Evolutionary conservation across 2,329 filamentous ascomycete genomes (phyloP).

Genomic region (Botryotinia globosa): DNA sequence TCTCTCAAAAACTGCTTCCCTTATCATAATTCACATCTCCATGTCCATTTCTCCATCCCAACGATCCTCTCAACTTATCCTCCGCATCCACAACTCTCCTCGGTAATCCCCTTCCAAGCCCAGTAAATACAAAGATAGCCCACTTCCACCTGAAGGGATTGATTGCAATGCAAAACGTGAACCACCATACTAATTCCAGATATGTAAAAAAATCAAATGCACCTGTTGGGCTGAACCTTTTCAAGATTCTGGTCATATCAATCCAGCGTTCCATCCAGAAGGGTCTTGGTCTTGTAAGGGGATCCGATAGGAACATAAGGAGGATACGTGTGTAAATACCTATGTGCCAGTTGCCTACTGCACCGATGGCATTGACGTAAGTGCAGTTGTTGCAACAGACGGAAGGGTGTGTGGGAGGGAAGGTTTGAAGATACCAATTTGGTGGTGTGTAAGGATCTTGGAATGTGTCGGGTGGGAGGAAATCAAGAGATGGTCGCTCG

Average conservation of each 20-base stretch:
- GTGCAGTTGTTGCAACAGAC: conserved; percentile 76
- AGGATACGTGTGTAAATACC: conserved; percentile 85
- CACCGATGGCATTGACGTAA: conserved; percentile 78
- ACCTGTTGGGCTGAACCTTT: conserved; percentile 64
- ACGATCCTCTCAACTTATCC: conserved; percentile 32
- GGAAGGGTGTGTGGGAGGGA: conserved; percentile 70
- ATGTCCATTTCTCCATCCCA: conserved; percentile 4
- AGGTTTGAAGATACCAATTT: conserved; percentile 87
- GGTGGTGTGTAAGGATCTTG: conserved; percentile 71
- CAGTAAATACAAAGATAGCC: conserved; percentile 79
- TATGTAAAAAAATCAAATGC: conserved; percentile 92
- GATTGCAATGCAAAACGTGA: conserved; percentile 70
- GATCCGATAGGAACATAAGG: conserved; percentile 82
- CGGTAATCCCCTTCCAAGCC: conserved; percentile 65
- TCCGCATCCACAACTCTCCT: conserved; percentile 65
- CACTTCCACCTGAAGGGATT: conserved; percentile 92
- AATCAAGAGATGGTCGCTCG: conserved; percentile 68
- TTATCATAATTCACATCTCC: neutral
- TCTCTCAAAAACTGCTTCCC: conserved; percentile 4
- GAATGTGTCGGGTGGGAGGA: conserved; percentile 73
- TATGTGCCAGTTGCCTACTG: conserved; percentile 84
- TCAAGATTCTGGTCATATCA: conserved; percentile 73
- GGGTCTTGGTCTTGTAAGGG: conserved; percentile 66
- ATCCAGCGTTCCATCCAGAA: conserved; percentile 85
- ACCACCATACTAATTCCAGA: conserved; percentile 82